Conservation (phyloP, 441 rosid genomes). For the Populus hybrid region DNA sequence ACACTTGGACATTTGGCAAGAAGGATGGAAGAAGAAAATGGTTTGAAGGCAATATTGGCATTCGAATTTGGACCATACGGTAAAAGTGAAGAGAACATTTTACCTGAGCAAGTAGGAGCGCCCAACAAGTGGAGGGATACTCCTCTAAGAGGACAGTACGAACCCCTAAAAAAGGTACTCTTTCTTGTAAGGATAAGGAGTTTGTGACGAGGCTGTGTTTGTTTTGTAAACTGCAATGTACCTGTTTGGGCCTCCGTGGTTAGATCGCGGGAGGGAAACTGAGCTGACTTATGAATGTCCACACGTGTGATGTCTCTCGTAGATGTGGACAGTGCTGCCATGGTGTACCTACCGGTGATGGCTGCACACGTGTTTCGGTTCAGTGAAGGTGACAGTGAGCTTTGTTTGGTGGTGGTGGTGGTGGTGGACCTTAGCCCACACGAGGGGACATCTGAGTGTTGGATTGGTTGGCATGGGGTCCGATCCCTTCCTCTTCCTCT, state of each 20-base stretch:
- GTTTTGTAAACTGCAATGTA: not conserved
- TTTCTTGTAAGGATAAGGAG: not conserved
- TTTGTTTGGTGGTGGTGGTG: constrained; percentile 15
- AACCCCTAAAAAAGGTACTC: not conserved
- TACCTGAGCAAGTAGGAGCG: not conserved
- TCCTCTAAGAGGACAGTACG: not conserved
- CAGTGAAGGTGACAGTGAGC: constrained; percentile 22
- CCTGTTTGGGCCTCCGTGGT: not conserved
- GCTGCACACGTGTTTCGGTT: constrained; percentile 33
- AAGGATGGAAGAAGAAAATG: too few species aligned
- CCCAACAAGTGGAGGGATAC: not conserved
- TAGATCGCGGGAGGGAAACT: not conserved
- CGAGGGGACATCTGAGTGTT: constrained; percentile 26
- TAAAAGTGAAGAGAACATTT: not conserved
- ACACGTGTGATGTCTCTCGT: constrained; percentile 26
- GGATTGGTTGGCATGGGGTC: constrained; percentile 33
- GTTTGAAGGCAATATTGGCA: too few species aligned
- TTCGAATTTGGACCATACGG: not conserved
- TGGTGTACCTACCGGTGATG: not conserved
- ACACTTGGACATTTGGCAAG: too few species aligned
- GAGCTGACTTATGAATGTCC: constrained; percentile 5
- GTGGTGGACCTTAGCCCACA: constrained; percentile 22
- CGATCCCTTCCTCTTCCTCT: not conserved
- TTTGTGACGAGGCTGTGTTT: not conserved
- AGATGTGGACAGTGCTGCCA: constrained; percentile 13